Evolutionary conservation across 805 yeast species (phyloP).

Genomic region (Yarrowia deformans): DNA sequence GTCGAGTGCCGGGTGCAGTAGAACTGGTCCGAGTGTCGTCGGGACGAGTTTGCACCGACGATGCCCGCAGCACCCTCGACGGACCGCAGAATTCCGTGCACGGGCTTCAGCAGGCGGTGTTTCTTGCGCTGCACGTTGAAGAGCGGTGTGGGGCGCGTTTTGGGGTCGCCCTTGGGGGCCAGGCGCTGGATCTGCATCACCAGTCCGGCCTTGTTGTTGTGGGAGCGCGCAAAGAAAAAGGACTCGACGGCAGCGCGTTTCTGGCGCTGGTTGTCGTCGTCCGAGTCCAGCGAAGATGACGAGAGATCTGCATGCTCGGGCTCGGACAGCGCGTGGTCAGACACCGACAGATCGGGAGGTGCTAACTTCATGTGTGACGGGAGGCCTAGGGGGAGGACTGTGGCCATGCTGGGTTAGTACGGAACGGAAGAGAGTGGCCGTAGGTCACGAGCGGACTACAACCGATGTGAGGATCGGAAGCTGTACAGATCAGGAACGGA

Average conservation of each 20-base stretch:
- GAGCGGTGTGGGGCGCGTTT: conserved; percentile 26
- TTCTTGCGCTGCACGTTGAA: conserved; percentile 36
- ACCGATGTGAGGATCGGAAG: no score
- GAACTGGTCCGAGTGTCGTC: conserved; percentile 33
- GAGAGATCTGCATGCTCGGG: conserved; percentile 30
- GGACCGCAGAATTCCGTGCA: conserved; percentile 31
- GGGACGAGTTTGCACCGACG: conserved; percentile 27
- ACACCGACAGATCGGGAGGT: conserved; percentile 8
- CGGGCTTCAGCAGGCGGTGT: conserved; percentile 32
- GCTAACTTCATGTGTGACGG: conserved; percentile 23
- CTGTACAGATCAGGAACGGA: no score
- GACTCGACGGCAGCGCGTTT: conserved; percentile 17
- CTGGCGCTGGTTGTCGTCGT: conserved; percentile 4
- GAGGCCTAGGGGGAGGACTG: conserved; percentile 24
- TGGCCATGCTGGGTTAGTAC: conserved; percentile 18
- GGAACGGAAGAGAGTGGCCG: not conserved
- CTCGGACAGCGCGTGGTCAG: conserved; percentile 12
- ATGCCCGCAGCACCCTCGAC: conserved; percentile 35
- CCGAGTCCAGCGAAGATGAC: conserved; percentile 25
- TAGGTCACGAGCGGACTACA: not conserved
- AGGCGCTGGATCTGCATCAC: conserved; percentile 35
- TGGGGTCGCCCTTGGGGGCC: conserved; percentile 1
- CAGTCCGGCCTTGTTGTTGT: conserved; percentile 21
- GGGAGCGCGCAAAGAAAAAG: conserved; percentile 31
- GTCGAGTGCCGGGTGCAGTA: conserved; percentile 28